Evolutionary conservation across 2,329 filamentous ascomycete species (phyloP).

Genomic region (Sclerotinia borealis): DNA sequence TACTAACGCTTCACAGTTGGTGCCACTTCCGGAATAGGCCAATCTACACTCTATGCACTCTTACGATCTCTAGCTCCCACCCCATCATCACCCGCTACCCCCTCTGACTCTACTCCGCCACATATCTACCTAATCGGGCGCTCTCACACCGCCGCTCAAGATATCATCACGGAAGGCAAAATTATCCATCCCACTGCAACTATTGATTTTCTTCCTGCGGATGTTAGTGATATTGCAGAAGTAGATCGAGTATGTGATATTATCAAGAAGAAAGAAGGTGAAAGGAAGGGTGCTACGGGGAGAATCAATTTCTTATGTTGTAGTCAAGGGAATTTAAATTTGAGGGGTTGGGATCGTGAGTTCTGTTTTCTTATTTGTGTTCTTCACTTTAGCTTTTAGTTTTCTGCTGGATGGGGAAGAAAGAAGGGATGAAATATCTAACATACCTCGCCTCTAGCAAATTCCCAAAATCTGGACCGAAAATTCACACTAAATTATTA

Average conservation of each 20-base stretch:
- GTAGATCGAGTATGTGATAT: conserved; percentile 45
- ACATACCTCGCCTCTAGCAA: too few species aligned
- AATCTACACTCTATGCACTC: too few species aligned
- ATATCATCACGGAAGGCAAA: conserved; percentile 39
- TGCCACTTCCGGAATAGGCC: too few species aligned
- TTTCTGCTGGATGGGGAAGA: too few species aligned
- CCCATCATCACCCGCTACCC: too few species aligned
- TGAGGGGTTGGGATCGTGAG: conserved; percentile 23
- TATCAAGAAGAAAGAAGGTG: conserved; percentile 44
- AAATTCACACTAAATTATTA: conserved; percentile 41
- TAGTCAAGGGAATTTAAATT: conserved; percentile 43
- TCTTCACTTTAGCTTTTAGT: too few species aligned
- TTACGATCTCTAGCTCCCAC: too few species aligned
- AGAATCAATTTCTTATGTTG: conserved; percentile 51
- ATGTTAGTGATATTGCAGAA: conserved; percentile 40
- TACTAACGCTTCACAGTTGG: too few species aligned
- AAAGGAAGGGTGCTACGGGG: too few species aligned
- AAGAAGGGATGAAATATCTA: too few species aligned
- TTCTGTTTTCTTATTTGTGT: too few species aligned
- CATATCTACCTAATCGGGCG: conserved; percentile 46
- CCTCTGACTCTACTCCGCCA: too few species aligned
- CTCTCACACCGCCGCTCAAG: conserved; percentile 36
- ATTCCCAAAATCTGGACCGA: conserved; percentile 27
- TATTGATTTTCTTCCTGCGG: conserved; percentile 41
- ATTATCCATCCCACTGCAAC: conserved; percentile 39